Conservation (phyloP, 495 filamentous ascomycete species). For the Aspergillus bertholletiae region DNA sequence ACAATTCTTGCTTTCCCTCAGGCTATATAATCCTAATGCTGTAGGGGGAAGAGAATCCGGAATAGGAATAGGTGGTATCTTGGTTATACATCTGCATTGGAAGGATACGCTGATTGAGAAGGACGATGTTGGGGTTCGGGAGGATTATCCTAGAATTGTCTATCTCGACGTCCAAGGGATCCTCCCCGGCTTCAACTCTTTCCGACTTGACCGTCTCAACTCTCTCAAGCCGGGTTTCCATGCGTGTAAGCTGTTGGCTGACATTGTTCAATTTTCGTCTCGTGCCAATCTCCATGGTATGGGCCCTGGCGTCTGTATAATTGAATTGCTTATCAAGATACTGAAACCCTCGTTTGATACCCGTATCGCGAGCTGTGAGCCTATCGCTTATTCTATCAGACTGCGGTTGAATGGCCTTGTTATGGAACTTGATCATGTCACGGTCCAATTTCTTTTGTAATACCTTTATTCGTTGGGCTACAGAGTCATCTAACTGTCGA, state of each 20-base stretch:
- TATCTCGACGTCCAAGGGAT: background rate
- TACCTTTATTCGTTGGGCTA: too few species aligned
- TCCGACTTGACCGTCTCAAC: background rate
- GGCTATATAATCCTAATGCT: background rate
- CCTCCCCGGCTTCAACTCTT: background rate
- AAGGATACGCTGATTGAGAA: background rate
- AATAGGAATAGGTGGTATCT: background rate
- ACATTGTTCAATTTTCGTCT: too few species aligned
- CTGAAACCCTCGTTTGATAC: background rate
- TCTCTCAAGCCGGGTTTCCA: background rate
- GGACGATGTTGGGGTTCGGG: background rate
- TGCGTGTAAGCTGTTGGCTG: too few species aligned
- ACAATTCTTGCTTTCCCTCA: background rate
- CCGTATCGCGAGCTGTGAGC: background rate
- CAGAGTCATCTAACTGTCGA: too few species aligned
- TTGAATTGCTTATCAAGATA: background rate
- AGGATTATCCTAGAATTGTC: background rate
- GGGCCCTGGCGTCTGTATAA: background rate
- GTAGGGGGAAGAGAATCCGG: background rate
- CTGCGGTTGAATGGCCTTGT: background rate
- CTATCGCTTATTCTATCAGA: background rate
- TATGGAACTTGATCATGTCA: background rate
- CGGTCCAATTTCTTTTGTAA: background rate
- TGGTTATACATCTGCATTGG: background rate
- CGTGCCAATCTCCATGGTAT: too few species aligned